phyloP scores from a whole-genome alignment of 257 asterid genomes.

The Salvia hispanica region DNA sequence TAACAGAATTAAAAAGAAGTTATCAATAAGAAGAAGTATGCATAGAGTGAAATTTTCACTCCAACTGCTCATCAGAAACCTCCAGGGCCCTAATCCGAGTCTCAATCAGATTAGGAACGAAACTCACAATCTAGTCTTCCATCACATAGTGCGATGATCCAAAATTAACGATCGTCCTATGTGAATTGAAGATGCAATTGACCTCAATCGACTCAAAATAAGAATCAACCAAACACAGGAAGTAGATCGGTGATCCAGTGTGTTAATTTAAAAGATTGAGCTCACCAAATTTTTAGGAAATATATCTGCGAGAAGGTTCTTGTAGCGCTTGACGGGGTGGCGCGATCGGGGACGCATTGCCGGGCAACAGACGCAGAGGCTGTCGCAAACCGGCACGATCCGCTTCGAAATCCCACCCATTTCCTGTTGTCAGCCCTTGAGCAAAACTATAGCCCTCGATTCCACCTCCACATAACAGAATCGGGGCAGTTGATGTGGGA shows the following conservation, averaged over 20 bases:
- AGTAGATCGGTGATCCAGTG: slow-evolving; percentile 14
- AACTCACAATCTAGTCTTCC: neutral
- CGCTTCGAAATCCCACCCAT: slow-evolving; percentile 64
- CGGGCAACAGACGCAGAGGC: slow-evolving; percentile 73
- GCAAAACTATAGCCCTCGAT: slow-evolving; percentile 24
- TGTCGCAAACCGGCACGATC: slow-evolving; percentile 65
- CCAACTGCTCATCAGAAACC: slow-evolving; percentile 19
- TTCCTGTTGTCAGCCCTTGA: slow-evolving; percentile 32
- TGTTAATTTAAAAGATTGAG: neutral
- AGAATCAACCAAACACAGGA: slow-evolving; percentile 1
- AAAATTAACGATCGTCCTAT: neutral
- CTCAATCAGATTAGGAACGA: neutral
- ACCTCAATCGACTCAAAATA: neutral
- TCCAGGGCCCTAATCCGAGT: neutral
- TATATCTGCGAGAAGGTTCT: slow-evolving; percentile 69
- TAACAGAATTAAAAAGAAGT: neutral
- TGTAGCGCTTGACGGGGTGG: slow-evolving; percentile 79
- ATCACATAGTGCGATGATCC: neutral
- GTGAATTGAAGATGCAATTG: slow-evolving; percentile 23
- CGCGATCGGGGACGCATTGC: slow-evolving; percentile 81
- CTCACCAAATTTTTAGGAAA: slow-evolving; percentile 64
- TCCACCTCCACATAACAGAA: slow-evolving; percentile 26
- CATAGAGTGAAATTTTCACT: neutral
- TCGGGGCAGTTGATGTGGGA: slow-evolving; percentile 1
- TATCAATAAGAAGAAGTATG: neutral